phyloP scores from a whole-genome alignment of 164 flowering plant species.

The Warburgia ugandensis region DNA sequence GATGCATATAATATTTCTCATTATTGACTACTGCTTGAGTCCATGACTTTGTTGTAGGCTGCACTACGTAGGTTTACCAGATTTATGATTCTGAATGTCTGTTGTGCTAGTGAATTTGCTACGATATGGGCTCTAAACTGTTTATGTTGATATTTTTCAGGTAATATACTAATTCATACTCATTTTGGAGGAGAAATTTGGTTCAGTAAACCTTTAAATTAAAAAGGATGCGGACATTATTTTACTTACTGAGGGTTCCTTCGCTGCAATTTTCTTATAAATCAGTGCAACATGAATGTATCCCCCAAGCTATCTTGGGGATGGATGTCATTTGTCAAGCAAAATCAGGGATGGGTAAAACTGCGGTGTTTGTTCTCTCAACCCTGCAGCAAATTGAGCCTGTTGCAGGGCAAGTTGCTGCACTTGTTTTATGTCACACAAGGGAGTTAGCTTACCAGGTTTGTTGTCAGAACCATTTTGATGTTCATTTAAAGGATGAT shows the following conservation, averaged over 20 bases:
- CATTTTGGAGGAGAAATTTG: slow-evolving; percentile 33
- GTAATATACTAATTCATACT: slow-evolving; percentile 46
- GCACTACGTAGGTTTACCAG: too few species aligned
- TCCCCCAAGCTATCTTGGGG: slow-evolving; percentile 96
- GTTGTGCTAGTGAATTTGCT: too few species aligned
- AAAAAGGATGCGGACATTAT: slow-evolving; percentile 48
- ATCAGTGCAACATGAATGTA: slow-evolving; percentile 98
- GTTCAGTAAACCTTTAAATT: slow-evolving; percentile 53
- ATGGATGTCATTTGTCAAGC: slow-evolving; percentile 99
- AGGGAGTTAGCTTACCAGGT: slow-evolving; percentile 99
- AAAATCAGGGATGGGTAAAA: slow-evolving; percentile 98
- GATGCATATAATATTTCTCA: too few species aligned
- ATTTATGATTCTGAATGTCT: too few species aligned
- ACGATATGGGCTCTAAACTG: background rate
- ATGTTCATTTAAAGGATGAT: background rate
- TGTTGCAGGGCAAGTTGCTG: slow-evolving; percentile 91
- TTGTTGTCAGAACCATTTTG: background rate
- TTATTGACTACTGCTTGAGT: too few species aligned
- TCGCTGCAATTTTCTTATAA: slow-evolving; percentile 64
- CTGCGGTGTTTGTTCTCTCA: slow-evolving; percentile 95
- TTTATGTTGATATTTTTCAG: slow-evolving; percentile 31
- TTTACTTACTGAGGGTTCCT: slow-evolving; percentile 54
- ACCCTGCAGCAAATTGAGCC: slow-evolving; percentile 91
- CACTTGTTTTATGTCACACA: slow-evolving; percentile 92
- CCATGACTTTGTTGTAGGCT: too few species aligned